Base-by-base conservation (phyloP, 371 early-diverging fungal species). In the Syncephalis fuscata region DNA sequence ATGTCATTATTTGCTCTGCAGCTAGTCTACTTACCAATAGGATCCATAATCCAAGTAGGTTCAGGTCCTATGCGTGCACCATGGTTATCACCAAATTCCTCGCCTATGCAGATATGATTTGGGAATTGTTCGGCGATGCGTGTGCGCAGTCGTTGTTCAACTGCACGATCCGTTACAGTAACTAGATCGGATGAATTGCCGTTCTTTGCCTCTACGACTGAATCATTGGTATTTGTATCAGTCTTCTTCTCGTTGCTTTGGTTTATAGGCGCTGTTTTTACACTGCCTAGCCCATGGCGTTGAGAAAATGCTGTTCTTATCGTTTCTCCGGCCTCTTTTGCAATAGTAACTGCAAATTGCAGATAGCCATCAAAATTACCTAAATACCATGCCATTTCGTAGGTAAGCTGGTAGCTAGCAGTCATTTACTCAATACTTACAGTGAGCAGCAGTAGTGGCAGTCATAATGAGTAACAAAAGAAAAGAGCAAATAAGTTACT, bases 21-120 rank as follows among this genome's bases (percentile, higher is more conserved):
- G n/a, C 9, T 23, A 24, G 7, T n/a, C 15, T 22, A 46, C 49
- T 56, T 62, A 70, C 78, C 82, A 51, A 92, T 78, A 2, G 92
- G 92, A 55, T 92, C 92, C 3, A 91, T 80, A 49, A 91, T 81
- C 90, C 91, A 90, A 2, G 92, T 89, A 8, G 88, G 88, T 3
- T 70, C 66, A 50, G 82, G 82, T 51, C 83, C 63, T 17, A 56
- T 56, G 46, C 71, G 65, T 17, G 67, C 68, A 36, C 74, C 71
- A 17, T 78, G 83, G 45, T 63, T 65, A 17, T 74, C 78, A 11
- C 70, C 66, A 1, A 79, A 74, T 51, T 92, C 90, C 56, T 90
- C 88, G 39, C 92, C 92, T 42, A 93, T 82, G 49, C 92, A 84
- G 14, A 71, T 71, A 56, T 87, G 85, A 0, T 51, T 50, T 3